A percentile compares a stretch with the other conserved stretches of the same genome.
Evolutionary conservation across 2,329 filamentous ascomycete species (phyloP).

Genomic region (Colletotrichum sp.): DNA sequence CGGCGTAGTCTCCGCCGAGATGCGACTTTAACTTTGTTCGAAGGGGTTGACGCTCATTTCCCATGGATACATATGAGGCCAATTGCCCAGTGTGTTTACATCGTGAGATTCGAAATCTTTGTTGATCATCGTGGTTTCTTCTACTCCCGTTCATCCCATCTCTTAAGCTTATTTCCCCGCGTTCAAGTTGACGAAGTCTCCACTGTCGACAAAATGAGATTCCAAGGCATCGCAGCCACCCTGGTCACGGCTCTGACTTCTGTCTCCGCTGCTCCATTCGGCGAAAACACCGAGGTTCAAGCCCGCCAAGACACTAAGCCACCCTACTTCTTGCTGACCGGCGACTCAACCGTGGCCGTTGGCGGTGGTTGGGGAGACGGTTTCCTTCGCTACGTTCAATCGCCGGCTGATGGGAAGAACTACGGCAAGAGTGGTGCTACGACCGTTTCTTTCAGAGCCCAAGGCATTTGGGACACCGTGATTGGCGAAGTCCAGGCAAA

Average conservation of each 20-base stretch:
- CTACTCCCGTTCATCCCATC: background rate
- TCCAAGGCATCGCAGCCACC: background rate
- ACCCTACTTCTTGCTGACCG: constrained; percentile 52
- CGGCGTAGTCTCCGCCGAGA: constrained; percentile 16
- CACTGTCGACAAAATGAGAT: background rate
- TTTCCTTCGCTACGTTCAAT: constrained; percentile 54
- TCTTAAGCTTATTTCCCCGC: background rate
- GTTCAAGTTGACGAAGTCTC: background rate
- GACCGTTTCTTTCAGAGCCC: constrained; percentile 57
- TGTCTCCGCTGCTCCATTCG: background rate
- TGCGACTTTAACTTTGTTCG: background rate
- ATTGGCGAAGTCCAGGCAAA: constrained; percentile 45
- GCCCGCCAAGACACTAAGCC: constrained; percentile 26
- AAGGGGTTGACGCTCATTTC: background rate
- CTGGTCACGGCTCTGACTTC: constrained; percentile 29
- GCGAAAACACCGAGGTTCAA: background rate
- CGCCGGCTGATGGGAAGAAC: constrained; percentile 57
- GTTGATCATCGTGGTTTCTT: background rate
- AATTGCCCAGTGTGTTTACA: background rate
- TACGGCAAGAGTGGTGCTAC: constrained; percentile 62
- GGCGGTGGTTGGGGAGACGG: constrained; percentile 64
- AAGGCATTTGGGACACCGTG: constrained; percentile 57
- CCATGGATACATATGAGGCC: background rate
- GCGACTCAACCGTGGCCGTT: constrained; percentile 54
- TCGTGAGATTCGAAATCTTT: background rate